Evolutionary conservation across 2,329 filamentous ascomycete genomes (phyloP).

Genomic region (Dactylellina parvicollis): DNA sequence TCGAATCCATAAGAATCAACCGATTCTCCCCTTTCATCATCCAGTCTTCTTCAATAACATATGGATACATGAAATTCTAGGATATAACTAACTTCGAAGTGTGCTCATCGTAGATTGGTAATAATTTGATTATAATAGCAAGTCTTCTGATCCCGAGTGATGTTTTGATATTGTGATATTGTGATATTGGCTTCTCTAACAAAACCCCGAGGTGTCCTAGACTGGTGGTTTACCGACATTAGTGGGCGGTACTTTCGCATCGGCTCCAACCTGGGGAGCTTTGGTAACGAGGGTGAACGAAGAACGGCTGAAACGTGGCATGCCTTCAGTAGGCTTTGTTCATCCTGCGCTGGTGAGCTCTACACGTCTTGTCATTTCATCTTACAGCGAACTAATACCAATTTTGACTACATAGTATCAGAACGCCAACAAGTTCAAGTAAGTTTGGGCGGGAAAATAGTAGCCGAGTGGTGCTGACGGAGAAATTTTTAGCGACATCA

Average conservation of each 20-base stretch:
- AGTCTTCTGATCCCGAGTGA: too few species aligned
- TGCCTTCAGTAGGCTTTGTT: slow-evolving; percentile 66
- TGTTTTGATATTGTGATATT: not conserved
- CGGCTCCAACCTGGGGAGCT: slow-evolving; percentile 65
- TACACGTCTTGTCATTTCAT: not conserved
- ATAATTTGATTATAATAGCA: slow-evolving; percentile 57
- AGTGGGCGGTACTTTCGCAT: slow-evolving; percentile 67
- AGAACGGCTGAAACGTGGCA: slow-evolving; percentile 64
- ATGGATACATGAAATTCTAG: slow-evolving; percentile 57
- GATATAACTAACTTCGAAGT: slow-evolving; percentile 58
- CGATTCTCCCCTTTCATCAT: not conserved
- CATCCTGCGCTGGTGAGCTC: slow-evolving; percentile 63
- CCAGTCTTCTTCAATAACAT: too few species aligned
- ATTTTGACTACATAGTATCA: slow-evolving; percentile 40
- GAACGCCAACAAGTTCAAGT: slow-evolving; percentile 33
- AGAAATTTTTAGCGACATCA: slow-evolving; percentile 61
- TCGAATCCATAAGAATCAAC: not conserved
- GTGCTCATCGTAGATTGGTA: slow-evolving; percentile 59
- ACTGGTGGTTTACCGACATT: slow-evolving; percentile 59
- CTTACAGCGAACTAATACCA: slow-evolving; percentile 8
- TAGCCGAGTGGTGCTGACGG: too few species aligned
- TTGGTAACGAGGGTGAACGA: slow-evolving; percentile 67
- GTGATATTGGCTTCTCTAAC: not conserved
- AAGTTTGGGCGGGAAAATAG: too few species aligned
- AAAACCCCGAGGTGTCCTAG: not conserved